A percentile compares a stretch with the other conserved stretches of the same genome.
phyloP scores from a whole-genome alignment of 257 asterid species.

The Euphrasia confusa region DNA sequence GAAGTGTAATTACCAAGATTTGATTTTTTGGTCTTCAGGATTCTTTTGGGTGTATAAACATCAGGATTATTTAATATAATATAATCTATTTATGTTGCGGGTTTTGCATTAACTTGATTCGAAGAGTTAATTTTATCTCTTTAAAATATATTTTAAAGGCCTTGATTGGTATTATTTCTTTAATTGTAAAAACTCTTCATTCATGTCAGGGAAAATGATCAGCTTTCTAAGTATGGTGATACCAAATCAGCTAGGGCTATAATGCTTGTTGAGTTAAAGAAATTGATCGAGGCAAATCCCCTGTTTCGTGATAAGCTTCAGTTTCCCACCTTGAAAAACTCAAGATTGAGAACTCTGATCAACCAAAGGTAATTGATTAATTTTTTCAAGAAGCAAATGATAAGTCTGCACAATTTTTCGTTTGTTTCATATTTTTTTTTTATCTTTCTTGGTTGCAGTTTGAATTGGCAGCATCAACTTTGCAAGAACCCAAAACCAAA shows the following conservation, averaged over 20 bases:
- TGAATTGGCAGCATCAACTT: slow-evolving; percentile 68
- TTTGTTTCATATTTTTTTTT: background rate
- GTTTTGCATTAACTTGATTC: too few species aligned
- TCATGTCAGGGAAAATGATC: slow-evolving; percentile 47
- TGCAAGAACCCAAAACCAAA: slow-evolving; percentile 56
- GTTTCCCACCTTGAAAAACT: slow-evolving; percentile 42
- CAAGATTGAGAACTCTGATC: slow-evolving; percentile 54
- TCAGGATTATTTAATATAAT: background rate
- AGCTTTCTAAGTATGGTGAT: slow-evolving; percentile 50
- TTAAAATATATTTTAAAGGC: too few species aligned
- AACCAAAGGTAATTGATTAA: slow-evolving; percentile 47
- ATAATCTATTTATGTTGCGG: background rate
- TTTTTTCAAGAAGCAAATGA: slow-evolving; percentile 1
- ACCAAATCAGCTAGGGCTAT: slow-evolving; percentile 48
- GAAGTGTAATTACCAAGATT: slow-evolving; percentile 3
- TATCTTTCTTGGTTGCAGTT: slow-evolving; percentile 33
- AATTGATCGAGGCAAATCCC: slow-evolving; percentile 51
- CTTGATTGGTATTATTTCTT: background rate
- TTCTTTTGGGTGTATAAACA: background rate
- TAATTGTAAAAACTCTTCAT: slow-evolving; percentile 18
- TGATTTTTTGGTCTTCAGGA: background rate
- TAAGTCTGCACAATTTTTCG: background rate
- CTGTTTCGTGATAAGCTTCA: slow-evolving; percentile 57
- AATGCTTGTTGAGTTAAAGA: slow-evolving; percentile 47
- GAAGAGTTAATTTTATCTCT: too few species aligned